Evolutionary conservation across 176 grass and related monocot species (phyloP).

Genomic region (Stipa capillata): DNA sequence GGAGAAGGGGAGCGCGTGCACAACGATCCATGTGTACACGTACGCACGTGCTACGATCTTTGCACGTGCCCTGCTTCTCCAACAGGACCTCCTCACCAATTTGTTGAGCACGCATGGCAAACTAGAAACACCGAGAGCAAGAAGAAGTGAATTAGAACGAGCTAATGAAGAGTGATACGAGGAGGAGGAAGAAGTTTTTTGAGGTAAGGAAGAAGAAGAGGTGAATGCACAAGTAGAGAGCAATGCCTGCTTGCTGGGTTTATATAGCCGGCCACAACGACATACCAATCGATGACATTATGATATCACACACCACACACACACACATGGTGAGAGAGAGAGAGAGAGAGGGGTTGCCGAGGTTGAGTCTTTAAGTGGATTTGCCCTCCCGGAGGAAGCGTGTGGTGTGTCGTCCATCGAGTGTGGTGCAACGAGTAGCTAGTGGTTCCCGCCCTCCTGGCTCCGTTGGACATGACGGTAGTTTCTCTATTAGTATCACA

Average conservation of each 20-base stretch:
- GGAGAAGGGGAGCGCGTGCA: constrained; percentile 98
- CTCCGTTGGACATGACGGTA: neutral
- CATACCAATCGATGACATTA: neutral
- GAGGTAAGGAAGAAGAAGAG: neutral
- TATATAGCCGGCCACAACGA: constrained; percentile 38
- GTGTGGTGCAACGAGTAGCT: constrained; percentile 10
- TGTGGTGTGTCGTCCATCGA: constrained; percentile 5
- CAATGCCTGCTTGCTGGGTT: neutral
- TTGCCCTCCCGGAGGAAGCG: constrained; percentile 19
- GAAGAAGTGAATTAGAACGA: neutral
- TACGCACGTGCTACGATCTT: neutral
- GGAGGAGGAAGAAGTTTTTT: no score
- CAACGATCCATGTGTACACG: neutral
- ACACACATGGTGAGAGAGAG: neutral
- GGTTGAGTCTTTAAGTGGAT: constrained; percentile 51
- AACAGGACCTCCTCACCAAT: constrained; percentile 72
- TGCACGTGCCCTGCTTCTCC: constrained; percentile 99
- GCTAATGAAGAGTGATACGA: no score
- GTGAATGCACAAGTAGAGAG: neutral
- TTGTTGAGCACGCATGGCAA: neutral
- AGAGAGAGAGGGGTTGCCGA: neutral
- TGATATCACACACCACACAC: no score
- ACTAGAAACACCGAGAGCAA: neutral
- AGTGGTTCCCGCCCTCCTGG: neutral
- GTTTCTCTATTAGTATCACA: neutral